Base-by-base conservation (phyloP, 192 early-diverging fungal species). In the Mortierella hygrophila region DNA sequence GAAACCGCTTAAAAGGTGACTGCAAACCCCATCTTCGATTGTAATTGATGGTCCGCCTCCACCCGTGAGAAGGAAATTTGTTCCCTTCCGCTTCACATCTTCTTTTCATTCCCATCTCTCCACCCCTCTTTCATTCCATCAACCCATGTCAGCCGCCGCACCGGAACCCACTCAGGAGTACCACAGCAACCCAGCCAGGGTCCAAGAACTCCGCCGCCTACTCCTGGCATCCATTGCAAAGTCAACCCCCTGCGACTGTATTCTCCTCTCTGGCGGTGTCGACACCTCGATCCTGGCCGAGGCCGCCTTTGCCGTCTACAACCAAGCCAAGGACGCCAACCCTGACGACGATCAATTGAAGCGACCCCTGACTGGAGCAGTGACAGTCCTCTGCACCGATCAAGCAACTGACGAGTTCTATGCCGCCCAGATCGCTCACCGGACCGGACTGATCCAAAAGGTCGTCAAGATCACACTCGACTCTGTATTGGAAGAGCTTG, bases 201-300 rank as follows among this genome's bases (percentile, higher is more conserved):
- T 86, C 32, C 79, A 80, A 16, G 75, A 86, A 26, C 71, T 86
- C 42, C 78, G 84, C 7, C 78, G 41, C 0, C 54, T 86, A 9
- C 79, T 86, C 35, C 71, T 86, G 35, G 77, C 70, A 15, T 81
- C 84, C 5, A 41, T 86, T 20, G 69, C 54, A 77, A 86, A 86
- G 16, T 70, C 60, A 63, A 86, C 84, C 13, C 84, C 84, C 2
- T 86, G 84, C 77, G 78, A 88, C 68, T 78, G 72, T 46, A 91
- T 86, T 37, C 79, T 86, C 37, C 91, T 93, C 29, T 93, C 92
- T 0, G 93, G 93, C 63, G 94, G 94, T n/a, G 92, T 95, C 4
- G 94, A 95, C 87, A 95, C 94, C 13, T 94, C 92, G 37, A 93
- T 94, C 78, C 78, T 94, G 10, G 82, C 91, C 41, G 93, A 94